A percentile compares a stretch with the other conserved stretches of the same genome.
These are phyloP conservation scores for Fusarium nisikadoi DNA, from an alignment of 2,329 filamentous ascomycete species.

Conservation along the genomic window DNA sequence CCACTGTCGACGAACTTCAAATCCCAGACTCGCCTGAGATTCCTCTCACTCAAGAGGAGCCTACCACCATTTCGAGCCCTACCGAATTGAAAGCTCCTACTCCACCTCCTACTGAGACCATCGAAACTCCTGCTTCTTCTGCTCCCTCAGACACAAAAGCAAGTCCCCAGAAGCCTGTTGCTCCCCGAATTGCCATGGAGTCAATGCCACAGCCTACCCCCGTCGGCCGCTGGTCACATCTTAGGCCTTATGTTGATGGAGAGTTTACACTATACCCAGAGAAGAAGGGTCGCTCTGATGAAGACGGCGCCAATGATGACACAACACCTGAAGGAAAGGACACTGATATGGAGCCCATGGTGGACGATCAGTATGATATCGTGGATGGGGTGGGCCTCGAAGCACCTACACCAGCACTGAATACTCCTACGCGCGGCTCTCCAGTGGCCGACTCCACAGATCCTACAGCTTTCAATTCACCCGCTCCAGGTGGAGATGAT, in stretches of 20 bases:
- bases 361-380: slow-evolving; percentile 49
- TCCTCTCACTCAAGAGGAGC: slow-evolving; percentile 23
- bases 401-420: slow-evolving; percentile 51
- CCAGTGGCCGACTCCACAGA: slow-evolving; percentile 53
- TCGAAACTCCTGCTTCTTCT: slow-evolving; percentile 32
- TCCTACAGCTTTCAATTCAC: slow-evolving; percentile 52
- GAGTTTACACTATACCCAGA: slow-evolving; percentile 55
- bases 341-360: slow-evolving; percentile 47
- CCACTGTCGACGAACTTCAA: slow-evolving; percentile 1
- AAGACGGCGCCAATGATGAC: slow-evolving; percentile 48
- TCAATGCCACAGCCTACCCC: slow-evolving; percentile 46
- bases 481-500: slow-evolving; percentile 52
- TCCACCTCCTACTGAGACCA: slow-evolving; percentile 30
- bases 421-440: slow-evolving; percentile 54
- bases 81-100: slow-evolving; percentile 31
- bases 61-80: slow-evolving; percentile 25
- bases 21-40: slow-evolving; percentile 23
- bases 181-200: slow-evolving; percentile 18
- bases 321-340: slow-evolving; percentile 48
- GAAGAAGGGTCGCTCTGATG: slow-evolving; percentile 48
- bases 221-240: slow-evolving; percentile 50
- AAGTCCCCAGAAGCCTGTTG: slow-evolving; percentile 34
- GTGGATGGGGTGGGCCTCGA: slow-evolving; percentile 46
- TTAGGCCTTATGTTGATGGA: slow-evolving; percentile 55
- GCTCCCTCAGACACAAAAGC: slow-evolving; percentile 35